These are phyloP conservation scores for Huntiella decipiens DNA, from an alignment of 2,329 filamentous ascomycete genomes.

Conservation along the genomic window DNA sequence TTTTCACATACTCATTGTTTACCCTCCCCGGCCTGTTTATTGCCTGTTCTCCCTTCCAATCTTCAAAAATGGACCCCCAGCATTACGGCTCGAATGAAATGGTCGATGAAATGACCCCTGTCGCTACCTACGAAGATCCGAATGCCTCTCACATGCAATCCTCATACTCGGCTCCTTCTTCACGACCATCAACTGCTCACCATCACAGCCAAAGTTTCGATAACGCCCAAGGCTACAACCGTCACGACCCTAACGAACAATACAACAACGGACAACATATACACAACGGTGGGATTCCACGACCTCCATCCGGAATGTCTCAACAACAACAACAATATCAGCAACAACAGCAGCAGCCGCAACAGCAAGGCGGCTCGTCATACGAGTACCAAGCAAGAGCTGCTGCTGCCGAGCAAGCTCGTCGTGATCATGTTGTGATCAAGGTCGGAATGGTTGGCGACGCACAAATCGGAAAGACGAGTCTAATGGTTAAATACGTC, in stretches of 20 bases:
- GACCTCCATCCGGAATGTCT: slow-evolving; percentile 36
- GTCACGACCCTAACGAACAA: slow-evolving; percentile 22
- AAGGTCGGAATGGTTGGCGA: slow-evolving; percentile 99
- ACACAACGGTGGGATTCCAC: slow-evolving; percentile 22
- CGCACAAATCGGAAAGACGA: slow-evolving; percentile 97
- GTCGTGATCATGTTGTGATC: slow-evolving; percentile 70
- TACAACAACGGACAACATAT: slow-evolving; percentile 27
- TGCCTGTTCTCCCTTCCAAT: too few relatives aligned
- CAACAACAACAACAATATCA: slow-evolving; percentile 16
- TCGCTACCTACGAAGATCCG: slow-evolving; percentile 3
- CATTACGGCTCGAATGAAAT: slow-evolving; percentile 7
- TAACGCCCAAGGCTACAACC: slow-evolving; percentile 18
- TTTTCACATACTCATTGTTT: background rate
- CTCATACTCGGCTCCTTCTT: slow-evolving; percentile 12
- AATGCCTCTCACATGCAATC: slow-evolving; percentile 11
- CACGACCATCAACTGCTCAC: slow-evolving; percentile 16
- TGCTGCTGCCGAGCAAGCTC: slow-evolving; percentile 21
- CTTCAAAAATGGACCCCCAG: slow-evolving; percentile 9
- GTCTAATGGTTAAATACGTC: slow-evolving; percentile 98
- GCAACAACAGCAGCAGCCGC: slow-evolving; percentile 23
- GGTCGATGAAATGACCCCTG: slow-evolving; percentile 8
- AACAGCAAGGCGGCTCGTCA: slow-evolving; percentile 20
- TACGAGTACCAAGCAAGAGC: slow-evolving; percentile 18
- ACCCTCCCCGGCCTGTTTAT: background rate
- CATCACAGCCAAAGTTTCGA: slow-evolving; percentile 32